A percentile compares a stretch with the other conserved stretches of the same genome.
Evolutionary conservation across 805 yeast genomes (phyloP).

Genomic region (Barnettozyma pratensis): DNA sequence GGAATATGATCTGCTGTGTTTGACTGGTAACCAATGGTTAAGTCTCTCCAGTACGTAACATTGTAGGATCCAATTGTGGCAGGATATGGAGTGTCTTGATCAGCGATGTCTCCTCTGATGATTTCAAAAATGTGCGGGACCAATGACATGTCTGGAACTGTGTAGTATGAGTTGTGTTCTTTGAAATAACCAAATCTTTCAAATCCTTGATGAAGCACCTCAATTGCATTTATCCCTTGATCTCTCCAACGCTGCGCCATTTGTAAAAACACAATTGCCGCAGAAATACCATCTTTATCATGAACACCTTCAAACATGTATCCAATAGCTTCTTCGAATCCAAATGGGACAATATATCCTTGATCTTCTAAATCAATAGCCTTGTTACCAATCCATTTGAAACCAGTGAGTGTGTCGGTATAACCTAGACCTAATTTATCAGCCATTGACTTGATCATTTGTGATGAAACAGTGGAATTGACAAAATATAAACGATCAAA

Average conservation of each 20-base stretch:
- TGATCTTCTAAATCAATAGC: slow-evolving; percentile 64
- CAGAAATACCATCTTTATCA: slow-evolving; percentile 92
- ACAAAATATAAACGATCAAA: slow-evolving; percentile 47
- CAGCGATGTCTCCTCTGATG: slow-evolving; percentile 35
- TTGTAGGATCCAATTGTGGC: slow-evolving; percentile 46
- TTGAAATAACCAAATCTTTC: slow-evolving; percentile 72
- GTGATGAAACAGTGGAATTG: slow-evolving; percentile 92
- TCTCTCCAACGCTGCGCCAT: slow-evolving; percentile 49
- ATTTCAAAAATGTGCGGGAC: slow-evolving; percentile 52
- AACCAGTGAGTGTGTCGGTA: slow-evolving; percentile 88
- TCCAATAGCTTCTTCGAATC: slow-evolving; percentile 94
- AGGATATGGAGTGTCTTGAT: slow-evolving; percentile 32
- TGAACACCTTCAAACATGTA: slow-evolving; percentile 81
- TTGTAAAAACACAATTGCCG: slow-evolving; percentile 71
- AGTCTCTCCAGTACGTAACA: slow-evolving; percentile 72
- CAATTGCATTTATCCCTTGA: slow-evolving; percentile 35
- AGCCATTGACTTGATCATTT: slow-evolving; percentile 69
- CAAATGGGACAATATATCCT: slow-evolving; percentile 78
- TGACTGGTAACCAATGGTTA: slow-evolving; percentile 79
- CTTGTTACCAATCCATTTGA: slow-evolving; percentile 94
- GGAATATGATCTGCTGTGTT: slow-evolving; percentile 55
- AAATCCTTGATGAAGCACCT: slow-evolving; percentile 54
- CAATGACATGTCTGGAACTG: slow-evolving; percentile 46
- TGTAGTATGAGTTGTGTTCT: slow-evolving; percentile 84
- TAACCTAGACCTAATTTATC: slow-evolving; percentile 51